A percentile compares a stretch with the other conserved stretches of the same genome.
Evolutionary conservation across 495 filamentous ascomycete genomes (phyloP).

Genomic region (Hyphodiscus hymeniophilus): DNA sequence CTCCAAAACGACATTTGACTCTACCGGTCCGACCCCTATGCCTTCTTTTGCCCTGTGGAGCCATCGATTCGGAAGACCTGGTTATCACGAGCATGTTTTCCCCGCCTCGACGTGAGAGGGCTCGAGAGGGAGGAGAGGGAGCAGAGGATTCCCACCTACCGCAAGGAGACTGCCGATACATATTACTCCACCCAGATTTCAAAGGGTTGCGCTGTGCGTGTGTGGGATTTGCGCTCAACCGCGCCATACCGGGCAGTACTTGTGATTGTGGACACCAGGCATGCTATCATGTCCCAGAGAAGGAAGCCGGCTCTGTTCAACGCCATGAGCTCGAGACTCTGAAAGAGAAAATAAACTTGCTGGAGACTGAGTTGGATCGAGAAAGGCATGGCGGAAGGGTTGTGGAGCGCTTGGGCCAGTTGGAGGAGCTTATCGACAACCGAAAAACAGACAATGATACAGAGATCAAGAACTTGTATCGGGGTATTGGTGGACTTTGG

Average conservation of each 20-base stretch:
- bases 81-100: constrained; percentile 18
- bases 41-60: constrained; percentile 18
- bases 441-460: constrained; percentile 36
- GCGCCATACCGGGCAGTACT: constrained; percentile 37
- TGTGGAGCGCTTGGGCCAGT: constrained; percentile 34
- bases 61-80: constrained; percentile 17
- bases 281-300: constrained; percentile 41
- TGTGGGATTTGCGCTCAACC: constrained; percentile 44
- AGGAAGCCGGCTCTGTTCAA: constrained; percentile 24
- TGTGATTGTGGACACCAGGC: constrained; percentile 49
- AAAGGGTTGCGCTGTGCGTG: constrained; percentile 47
- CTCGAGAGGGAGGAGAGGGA: background rate
- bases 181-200: constrained; percentile 43
- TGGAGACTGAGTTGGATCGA: constrained; percentile 40
- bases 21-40: constrained; percentile 10
- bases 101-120: constrained; percentile 23
- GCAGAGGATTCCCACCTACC: constrained; percentile 31
- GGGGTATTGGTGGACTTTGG: constrained; percentile 42
- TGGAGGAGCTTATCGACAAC: constrained; percentile 45
- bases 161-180: constrained; percentile 46
- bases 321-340: constrained; percentile 36
- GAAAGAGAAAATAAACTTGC: constrained; percentile 34
- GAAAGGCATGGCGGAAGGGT: constrained; percentile 32
- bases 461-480: constrained; percentile 42
- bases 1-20: too few species aligned